Percentiles rank a stretch among this genome's conserved stretches.
Conservation (phyloP, 176 grass and related monocot species). For the Canna indica region DNA sequence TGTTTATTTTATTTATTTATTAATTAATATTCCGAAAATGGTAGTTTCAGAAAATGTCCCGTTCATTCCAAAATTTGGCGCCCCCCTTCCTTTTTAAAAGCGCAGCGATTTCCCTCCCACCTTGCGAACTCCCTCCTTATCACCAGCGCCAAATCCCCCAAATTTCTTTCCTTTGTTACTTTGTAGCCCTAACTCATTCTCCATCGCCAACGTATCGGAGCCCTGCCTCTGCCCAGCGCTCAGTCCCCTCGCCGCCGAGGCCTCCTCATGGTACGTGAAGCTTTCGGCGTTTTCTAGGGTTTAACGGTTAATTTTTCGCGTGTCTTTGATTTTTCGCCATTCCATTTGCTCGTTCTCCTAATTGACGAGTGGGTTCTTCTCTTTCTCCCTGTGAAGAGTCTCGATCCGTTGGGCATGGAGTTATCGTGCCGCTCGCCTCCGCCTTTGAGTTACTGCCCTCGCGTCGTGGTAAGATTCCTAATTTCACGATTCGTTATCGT, state of each 20-base stretch:
- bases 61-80: background rate
- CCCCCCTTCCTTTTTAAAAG: background rate
- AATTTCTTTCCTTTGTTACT: background rate
- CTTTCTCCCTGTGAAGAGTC: background rate
- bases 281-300: background rate
- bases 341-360: background rate
- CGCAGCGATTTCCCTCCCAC: background rate
- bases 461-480: background rate
- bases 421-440: background rate
- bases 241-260: background rate
- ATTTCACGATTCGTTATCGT: too few species aligned
- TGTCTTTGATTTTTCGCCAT: background rate
- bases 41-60: background rate
- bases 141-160: too few species aligned
- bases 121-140: background rate
- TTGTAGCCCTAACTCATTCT: background rate
- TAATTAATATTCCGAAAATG: background rate
- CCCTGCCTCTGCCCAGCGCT: background rate
- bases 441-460: background rate
- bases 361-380: background rate
- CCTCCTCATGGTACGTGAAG: background rate
- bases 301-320: background rate
- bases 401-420: background rate
- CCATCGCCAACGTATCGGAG: background rate
- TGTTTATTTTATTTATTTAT: background rate